Percentiles rank a stretch among this genome's conserved stretches.
Evolutionary conservation across 2,329 filamentous ascomycete genomes (phyloP).

Genomic region (Cyphellophora europaea): DNA sequence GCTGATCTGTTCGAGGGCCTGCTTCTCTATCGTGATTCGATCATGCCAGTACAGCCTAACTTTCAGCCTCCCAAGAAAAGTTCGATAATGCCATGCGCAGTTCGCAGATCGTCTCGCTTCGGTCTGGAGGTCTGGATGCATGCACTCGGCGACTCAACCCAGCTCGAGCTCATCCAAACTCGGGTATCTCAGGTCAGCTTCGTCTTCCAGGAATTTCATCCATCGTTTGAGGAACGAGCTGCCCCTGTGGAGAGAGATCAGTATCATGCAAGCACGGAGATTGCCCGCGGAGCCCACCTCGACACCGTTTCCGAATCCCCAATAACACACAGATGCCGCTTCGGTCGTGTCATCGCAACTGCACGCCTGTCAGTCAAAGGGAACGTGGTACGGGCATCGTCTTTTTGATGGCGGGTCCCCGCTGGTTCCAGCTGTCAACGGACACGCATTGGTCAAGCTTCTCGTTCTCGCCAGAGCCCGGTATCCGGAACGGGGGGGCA

Average conservation of each 20-base stretch:
- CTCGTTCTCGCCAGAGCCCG: conserved; percentile 3
- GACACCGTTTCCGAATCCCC: conserved; percentile 91
- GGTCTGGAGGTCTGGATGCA: no score
- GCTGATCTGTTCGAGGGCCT: no score
- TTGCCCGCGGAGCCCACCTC: conserved; percentile 48
- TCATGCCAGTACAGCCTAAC: no score
- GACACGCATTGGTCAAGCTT: no score
- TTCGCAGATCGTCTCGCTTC: no score
- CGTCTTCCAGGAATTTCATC: conserved; percentile 85
- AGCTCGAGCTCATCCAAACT: conserved; percentile 43
- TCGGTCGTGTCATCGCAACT: conserved; percentile 97
- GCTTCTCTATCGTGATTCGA: no score
- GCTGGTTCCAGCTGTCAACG: background rate
- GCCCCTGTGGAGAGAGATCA: conserved; percentile 47
- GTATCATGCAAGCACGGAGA: background rate
- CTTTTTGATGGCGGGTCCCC: background rate
- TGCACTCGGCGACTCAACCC: background rate
- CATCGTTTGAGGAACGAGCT: conserved; percentile 77
- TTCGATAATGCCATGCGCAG: no score
- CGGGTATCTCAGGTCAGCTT: conserved; percentile 84
- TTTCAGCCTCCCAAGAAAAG: no score
- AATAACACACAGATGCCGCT: conserved; percentile 79
- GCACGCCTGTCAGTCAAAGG: conserved; percentile 9
- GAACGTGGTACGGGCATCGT: background rate
- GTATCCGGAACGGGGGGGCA: conserved; percentile 13